phyloP scores from a whole-genome alignment of 306 rosid genomes.

The Sphenostylis stenocarpa region DNA sequence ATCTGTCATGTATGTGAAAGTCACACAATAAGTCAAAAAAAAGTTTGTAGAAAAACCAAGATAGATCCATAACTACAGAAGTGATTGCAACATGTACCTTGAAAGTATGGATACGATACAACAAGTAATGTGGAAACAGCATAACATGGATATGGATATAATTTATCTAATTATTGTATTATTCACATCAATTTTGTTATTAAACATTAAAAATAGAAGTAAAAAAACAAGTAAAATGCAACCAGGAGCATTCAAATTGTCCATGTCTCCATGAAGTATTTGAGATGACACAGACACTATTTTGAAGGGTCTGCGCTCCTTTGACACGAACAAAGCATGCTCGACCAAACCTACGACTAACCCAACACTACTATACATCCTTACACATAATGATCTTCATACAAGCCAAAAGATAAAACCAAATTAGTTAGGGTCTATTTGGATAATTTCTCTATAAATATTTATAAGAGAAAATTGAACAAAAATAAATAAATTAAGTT shows the following conservation, averaged over 20 bases:
- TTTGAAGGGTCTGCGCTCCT: background rate
- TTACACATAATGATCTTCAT: background rate
- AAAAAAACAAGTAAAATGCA: background rate
- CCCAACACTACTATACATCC: background rate
- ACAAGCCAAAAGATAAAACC: background rate
- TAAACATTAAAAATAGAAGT: background rate
- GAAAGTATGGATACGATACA: background rate
- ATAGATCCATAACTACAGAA: background rate
- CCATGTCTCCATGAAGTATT: background rate
- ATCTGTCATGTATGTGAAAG: constrained; percentile 51
- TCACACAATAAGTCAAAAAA: background rate
- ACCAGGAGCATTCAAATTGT: background rate
- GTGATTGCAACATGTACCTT: background rate
- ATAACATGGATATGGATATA: background rate
- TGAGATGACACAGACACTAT: background rate
- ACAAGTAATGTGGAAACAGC: background rate
- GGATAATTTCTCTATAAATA: background rate
- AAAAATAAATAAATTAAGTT: no score
- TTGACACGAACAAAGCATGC: background rate
- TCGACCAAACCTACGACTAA: background rate
- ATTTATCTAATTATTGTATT: background rate
- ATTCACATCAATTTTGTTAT: background rate
- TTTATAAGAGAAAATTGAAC: no score
- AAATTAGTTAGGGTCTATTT: background rate
- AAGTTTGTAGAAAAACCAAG: background rate